Evolutionary conservation across 352 stramenopile species (phyloP), one percentile per base, ranked within the genome.

Genomic region (Globisporangium nagaii): DNA sequence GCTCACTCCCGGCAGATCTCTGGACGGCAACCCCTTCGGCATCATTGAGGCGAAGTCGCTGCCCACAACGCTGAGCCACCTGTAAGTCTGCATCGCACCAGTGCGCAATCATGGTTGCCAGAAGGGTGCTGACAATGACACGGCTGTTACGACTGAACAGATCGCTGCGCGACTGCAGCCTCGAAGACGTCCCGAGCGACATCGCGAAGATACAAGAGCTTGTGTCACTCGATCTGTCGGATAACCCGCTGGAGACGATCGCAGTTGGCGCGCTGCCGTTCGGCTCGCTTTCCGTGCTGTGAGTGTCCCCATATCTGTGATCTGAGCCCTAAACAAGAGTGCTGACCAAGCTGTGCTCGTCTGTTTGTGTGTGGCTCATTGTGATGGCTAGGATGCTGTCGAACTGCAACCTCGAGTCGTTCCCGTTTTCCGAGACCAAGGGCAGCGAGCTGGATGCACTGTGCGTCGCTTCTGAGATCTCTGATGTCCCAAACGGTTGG

Each of bases 321-420:
- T 13, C 7, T n/a, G n/a, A n/a, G n/a, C n/a, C n/a, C n/a, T n/a
- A n/a, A n/a, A n/a, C n/a, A n/a, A n/a, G 20, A 17, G n/a, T 28
- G 2, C 11, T 7, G 13, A 13, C 24, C n/a, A 42, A 25, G n/a
- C 9, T 43, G n/a, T 17, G 8, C 37, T 25, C 13, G 13, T 15
- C 8, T 25, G 27, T 22, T n/a, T 12, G 8, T 31, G 11, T n/a
- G 46, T 4, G 17, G 24, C 4, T 45, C 9, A 6, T 10, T 6
- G 10, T 25, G 5, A 32, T 41, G 15, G n/a, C n/a, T n/a, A 53
- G 46, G 20, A 24, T 13, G 22, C 46, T 53, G 22, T 4, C 46
- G 22, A 53, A 53, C 46, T 53, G 46, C 46, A 53, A 31, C 42
- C 46, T 53, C 15, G 20, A 42, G 46, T 53, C 46, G 24, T 53